Evolutionary conservation across 331 rosid genomes (phyloP).

Genomic region (Arachis monticola): DNA sequence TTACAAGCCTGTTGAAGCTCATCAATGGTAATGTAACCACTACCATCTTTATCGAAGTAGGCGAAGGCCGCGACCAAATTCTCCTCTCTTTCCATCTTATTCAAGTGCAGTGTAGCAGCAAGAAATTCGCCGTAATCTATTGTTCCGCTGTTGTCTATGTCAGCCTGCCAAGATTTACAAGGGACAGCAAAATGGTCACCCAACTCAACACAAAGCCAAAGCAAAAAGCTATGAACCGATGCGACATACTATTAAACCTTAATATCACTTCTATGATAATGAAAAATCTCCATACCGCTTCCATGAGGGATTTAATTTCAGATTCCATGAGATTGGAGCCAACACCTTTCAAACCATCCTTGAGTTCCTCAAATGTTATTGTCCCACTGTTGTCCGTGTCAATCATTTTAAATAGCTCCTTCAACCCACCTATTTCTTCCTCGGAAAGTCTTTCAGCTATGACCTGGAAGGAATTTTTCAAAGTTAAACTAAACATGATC

Average conservation of each 20-base stretch:
- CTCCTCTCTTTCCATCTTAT: conserved; percentile 94
- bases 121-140: conserved; percentile 94
- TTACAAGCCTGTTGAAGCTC: conserved; percentile 84
- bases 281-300: conserved; percentile 67
- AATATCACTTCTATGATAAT: conserved; percentile 30
- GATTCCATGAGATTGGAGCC: conserved; percentile 89
- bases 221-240: not conserved
- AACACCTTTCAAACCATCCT: conserved; percentile 73
- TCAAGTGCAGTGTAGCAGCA: conserved; percentile 89
- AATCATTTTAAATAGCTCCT: conserved; percentile 88
- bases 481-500: not conserved
- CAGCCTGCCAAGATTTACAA: conserved; percentile 66
- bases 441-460: conserved; percentile 91
- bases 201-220: conserved; percentile 21
- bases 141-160: conserved; percentile 84
- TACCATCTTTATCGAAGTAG: conserved; percentile 84
- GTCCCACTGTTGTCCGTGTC: conserved; percentile 85
- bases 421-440: conserved; percentile 93
- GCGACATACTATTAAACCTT: conserved; percentile 14
- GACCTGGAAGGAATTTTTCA: conserved; percentile 56
- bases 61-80: conserved; percentile 81
- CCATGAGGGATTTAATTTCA: conserved; percentile 87
- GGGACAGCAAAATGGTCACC: not conserved
- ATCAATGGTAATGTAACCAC: conserved; percentile 89
- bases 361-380: conserved; percentile 88